Base-by-base conservation (phyloP, 768 basidiomycete genomes). In the Harrya chromipes region DNA sequence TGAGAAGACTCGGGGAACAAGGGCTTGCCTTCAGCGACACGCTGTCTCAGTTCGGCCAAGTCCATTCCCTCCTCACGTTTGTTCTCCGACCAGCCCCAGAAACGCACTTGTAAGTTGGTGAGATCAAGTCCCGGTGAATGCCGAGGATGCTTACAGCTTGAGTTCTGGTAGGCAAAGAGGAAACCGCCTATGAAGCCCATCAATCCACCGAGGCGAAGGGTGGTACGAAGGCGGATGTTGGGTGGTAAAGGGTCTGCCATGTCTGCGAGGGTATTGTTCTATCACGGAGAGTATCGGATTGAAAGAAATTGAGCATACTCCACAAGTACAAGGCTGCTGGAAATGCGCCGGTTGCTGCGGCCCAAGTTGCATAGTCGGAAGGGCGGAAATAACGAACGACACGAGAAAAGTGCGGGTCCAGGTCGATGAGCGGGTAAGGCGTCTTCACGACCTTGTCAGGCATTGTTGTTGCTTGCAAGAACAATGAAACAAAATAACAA, bases 51-150 rank as follows among this genome's bases (percentile, higher is more conserved):
- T 68, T 98, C 95, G 14, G 74, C 76, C 35, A 84, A 62, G 65
- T 97, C 95, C 69, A 74, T 77, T 43, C 80, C 80, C 56, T 87
- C 80, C 68, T 98, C 95, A 14, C 81, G 76, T 55, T 82, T 80
- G 71, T 95, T 95, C 71, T 95, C 92, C 6, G 82, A 72, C 92
- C 91, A 94, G 44, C 92, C 92, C 90, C 90, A 94, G 75, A 95
- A 90, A n/a, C 92, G 91, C 64, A 81, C 90, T 92, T 61, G 42
- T 20, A 11, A 40, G 39, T 33, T 58, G 53, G 47, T 59, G 38
- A 41, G 65, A 46, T 27, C 36, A 41, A 34, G 20, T 49, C 24
- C 46, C 53, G 34, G 43, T 50, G 14, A 24, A 47, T 17, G 43
- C 49, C 54, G 54, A 46, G 29, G 23, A 17, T 8, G 38, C 90